Base-by-base conservation (phyloP, 257 asterid species). In the Verbascum thapsus region DNA sequence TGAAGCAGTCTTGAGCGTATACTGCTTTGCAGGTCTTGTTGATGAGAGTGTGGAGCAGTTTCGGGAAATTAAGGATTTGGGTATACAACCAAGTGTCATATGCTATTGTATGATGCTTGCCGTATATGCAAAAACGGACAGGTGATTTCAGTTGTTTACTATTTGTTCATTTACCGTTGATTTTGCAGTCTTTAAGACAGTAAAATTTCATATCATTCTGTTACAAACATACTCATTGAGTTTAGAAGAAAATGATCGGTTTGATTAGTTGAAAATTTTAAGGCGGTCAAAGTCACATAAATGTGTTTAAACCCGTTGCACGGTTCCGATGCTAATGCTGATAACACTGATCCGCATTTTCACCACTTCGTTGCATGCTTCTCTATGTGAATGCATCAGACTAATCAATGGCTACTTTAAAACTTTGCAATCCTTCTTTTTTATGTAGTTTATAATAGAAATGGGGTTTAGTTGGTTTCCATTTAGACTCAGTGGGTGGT, bases 61-160 rank as follows among this genome's bases (percentile, higher is more conserved):
- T 81, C 70, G 57, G 73, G 90, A 89, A 79, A 92, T 89, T 67
- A 91, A 80, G 82, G 88, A 82, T 73, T 67, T 86, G 80, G 96
- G 88, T 13, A 81, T 85, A 74, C 88, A 80, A 55, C 99, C 97
- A 1, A 92, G 94, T 72, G 86, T 92, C 76, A 85, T 89, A 81
- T 92, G 97, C 86, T 90, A 85, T 66, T 92, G 97, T 70, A 92
- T 89, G 96, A 85, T 87, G 95, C 79, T 92, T 78, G 88, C 96
- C 51, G 85, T 81, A 38, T 82, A 85, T 72, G 94, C 91, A 35
- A 91, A 75, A 77, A 69, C 78, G 67, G 88, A 80, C 66, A 89
- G 99, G 96, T 92, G 84, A 16, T 59, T 62, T 63, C 55, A 13
- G 58, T 50, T 50, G 34, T 30, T 22, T 61, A 15, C 71, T 45